phyloP scores from a whole-genome alignment of 371 early-diverging fungal species.

The Syncephalis plumigaleata region DNA sequence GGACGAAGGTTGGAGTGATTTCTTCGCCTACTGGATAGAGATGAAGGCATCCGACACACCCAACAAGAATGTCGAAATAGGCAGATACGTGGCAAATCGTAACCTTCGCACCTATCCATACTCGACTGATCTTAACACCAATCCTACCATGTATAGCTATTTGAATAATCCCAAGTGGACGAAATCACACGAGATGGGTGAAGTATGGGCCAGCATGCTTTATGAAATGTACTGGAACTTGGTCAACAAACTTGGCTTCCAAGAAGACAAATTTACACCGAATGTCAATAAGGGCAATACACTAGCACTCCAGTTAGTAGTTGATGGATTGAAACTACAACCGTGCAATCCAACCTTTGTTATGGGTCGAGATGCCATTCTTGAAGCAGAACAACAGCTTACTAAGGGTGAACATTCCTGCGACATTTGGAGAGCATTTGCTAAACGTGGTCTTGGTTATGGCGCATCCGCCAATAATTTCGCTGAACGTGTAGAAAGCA shows the following conservation, averaged over 20 bases:
- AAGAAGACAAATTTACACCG: slow-evolving; percentile 11
- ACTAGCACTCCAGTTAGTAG: slow-evolving; percentile 43
- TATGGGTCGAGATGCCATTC: slow-evolving; percentile 52
- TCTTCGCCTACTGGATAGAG: slow-evolving; percentile 63
- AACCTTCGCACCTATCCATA: slow-evolving; percentile 81
- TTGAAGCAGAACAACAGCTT: slow-evolving; percentile 50
- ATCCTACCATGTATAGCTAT: slow-evolving; percentile 68
- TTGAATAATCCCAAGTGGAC: slow-evolving; percentile 36
- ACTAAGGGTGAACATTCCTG: slow-evolving; percentile 67
- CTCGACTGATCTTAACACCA: slow-evolving; percentile 54
- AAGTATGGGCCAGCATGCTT: slow-evolving; percentile 86
- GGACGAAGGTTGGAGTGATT: slow-evolving; percentile 93
- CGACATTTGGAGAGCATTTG: slow-evolving; percentile 70
- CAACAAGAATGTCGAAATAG: slow-evolving; percentile 52
- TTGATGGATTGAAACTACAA: slow-evolving; percentile 65
- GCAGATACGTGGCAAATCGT: slow-evolving; percentile 52
- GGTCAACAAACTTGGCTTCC: slow-evolving; percentile 43
- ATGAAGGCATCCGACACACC: slow-evolving; percentile 33
- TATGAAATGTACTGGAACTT: slow-evolving; percentile 70
- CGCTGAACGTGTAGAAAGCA: too few species aligned
- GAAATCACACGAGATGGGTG: slow-evolving; percentile 88
- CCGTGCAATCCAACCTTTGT: slow-evolving; percentile 77
- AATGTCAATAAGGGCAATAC: slow-evolving; percentile 47
- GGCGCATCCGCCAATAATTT: slow-evolving; percentile 35
- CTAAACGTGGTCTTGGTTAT: slow-evolving; percentile 80